phyloP scores from a whole-genome alignment of 78 protist genomes.

The Polysphondylium violaceum region DNA sequence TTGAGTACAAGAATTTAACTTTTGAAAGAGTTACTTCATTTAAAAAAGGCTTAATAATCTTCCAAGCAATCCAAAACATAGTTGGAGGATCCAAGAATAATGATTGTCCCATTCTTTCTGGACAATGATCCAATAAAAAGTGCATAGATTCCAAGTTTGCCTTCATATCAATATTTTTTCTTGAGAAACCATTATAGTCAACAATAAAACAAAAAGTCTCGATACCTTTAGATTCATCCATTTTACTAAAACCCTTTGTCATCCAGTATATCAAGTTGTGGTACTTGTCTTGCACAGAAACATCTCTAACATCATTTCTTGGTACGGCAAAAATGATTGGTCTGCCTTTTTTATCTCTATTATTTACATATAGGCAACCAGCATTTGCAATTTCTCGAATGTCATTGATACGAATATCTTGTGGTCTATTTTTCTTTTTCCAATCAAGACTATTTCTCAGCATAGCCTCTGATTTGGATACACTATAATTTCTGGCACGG shows the following conservation, averaged over 20 bases:
- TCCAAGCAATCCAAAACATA: slow-evolving; percentile 77
- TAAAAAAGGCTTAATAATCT: slow-evolving; percentile 66
- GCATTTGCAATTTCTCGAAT: slow-evolving; percentile 31
- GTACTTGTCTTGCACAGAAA: slow-evolving; percentile 28
- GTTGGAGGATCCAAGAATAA: slow-evolving; percentile 68
- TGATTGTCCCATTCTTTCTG: slow-evolving; percentile 64
- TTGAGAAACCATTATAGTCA: slow-evolving; percentile 59
- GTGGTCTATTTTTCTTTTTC: slow-evolving; percentile 68
- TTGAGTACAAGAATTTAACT: slow-evolving; percentile 46
- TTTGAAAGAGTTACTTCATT: slow-evolving; percentile 72
- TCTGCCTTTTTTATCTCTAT: slow-evolving; percentile 54
- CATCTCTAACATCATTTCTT: slow-evolving; percentile 57
- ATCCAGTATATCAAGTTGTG: slow-evolving; percentile 53
- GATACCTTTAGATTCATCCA: slow-evolving; percentile 69
- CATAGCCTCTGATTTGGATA: slow-evolving; percentile 57
- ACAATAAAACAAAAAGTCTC: slow-evolving; percentile 70
- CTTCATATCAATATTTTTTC: slow-evolving; percentile 64
- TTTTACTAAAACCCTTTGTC: slow-evolving; percentile 39
- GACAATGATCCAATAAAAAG: slow-evolving; percentile 50
- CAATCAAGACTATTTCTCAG: slow-evolving; percentile 47
- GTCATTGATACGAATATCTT: slow-evolving; percentile 39
- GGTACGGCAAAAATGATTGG: slow-evolving; percentile 65
- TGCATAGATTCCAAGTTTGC: slow-evolving; percentile 67
- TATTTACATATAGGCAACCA: slow-evolving; percentile 57
- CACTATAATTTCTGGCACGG: slow-evolving; percentile 62